Conservation (phyloP, 805 yeast genomes). For the Teunomyces funiuensis region DNA sequence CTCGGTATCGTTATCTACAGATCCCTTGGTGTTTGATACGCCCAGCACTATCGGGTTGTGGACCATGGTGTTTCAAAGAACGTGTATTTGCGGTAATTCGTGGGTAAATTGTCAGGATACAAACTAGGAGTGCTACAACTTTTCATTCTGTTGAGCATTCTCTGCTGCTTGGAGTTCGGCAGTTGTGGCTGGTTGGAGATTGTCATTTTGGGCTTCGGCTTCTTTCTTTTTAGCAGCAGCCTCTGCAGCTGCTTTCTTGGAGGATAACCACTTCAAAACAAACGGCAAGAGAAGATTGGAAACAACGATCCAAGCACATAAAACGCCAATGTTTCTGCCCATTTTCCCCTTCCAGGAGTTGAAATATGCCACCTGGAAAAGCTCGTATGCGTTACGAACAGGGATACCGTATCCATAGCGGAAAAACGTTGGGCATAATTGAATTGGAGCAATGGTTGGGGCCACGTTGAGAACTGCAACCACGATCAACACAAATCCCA, state of each 20-base stretch:
- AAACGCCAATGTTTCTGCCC: slow-evolving; percentile 33
- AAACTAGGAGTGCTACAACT: not conserved
- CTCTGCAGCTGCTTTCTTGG: slow-evolving; percentile 13
- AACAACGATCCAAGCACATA: slow-evolving; percentile 30
- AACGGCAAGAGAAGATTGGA: slow-evolving; percentile 28
- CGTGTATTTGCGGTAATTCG: slow-evolving; percentile 76
- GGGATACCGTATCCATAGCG: slow-evolving; percentile 33
- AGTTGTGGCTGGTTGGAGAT: not conserved
- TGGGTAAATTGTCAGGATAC: slow-evolving; percentile 49
- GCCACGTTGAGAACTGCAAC: slow-evolving; percentile 31
- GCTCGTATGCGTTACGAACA: slow-evolving; percentile 26
- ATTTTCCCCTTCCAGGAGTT: slow-evolving; percentile 34
- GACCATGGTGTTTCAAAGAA: slow-evolving; percentile 68
- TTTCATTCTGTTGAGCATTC: slow-evolving; percentile 1
- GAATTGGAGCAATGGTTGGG: slow-evolving; percentile 31
- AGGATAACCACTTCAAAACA: slow-evolving; percentile 22
- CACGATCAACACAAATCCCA: slow-evolving; percentile 28
- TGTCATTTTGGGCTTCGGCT: slow-evolving; percentile 9
- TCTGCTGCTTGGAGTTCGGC: not conserved
- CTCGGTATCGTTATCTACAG: slow-evolving; percentile 40
- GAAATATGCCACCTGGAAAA: slow-evolving; percentile 32
- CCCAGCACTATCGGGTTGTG: slow-evolving; percentile 40
- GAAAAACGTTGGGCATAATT: slow-evolving; percentile 26
- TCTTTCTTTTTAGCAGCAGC: slow-evolving; percentile 8
- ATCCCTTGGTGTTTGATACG: slow-evolving; percentile 37